Evolutionary conservation across 495 filamentous ascomycete genomes (phyloP).

Genomic region (Xylaria curta): DNA sequence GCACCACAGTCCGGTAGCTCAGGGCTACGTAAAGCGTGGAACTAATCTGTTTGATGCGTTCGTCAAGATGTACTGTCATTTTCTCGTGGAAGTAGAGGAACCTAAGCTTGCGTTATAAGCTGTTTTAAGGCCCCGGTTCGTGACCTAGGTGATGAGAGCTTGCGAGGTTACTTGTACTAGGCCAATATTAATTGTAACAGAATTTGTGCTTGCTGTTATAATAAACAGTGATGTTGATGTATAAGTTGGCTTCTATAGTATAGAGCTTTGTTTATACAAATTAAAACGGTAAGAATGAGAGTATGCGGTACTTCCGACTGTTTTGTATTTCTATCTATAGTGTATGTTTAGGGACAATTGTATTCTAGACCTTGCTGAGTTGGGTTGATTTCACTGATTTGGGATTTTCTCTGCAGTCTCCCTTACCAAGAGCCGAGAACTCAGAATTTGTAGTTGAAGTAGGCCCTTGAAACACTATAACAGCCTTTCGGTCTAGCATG

Average conservation of each 20-base stretch:
- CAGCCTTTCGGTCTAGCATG: conserved; percentile 15
- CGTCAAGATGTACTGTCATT: background rate
- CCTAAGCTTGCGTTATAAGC: background rate
- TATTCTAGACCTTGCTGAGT: background rate
- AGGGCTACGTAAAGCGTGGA: background rate
- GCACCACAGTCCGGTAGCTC: background rate
- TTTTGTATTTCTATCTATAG: background rate
- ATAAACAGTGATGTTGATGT: background rate
- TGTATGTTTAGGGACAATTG: background rate
- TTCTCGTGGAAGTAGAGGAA: background rate
- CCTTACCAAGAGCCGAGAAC: background rate
- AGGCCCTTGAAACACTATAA: conserved; percentile 2
- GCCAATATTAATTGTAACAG: background rate
- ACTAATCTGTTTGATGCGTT: background rate
- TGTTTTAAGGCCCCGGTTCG: background rate
- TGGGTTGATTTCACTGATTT: background rate
- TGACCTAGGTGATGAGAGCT: background rate
- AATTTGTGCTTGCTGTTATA: background rate
- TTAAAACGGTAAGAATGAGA: background rate
- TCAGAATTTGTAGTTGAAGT: background rate
- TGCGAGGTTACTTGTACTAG: background rate
- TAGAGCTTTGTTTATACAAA: no score
- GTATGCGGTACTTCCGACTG: background rate
- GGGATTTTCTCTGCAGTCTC: background rate
- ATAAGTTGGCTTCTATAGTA: background rate